A percentile compares a stretch with the other conserved stretches of the same genome.
Conservation (phyloP, 2,329 filamentous ascomycete species). For the Aspergillus nomiae region DNA sequence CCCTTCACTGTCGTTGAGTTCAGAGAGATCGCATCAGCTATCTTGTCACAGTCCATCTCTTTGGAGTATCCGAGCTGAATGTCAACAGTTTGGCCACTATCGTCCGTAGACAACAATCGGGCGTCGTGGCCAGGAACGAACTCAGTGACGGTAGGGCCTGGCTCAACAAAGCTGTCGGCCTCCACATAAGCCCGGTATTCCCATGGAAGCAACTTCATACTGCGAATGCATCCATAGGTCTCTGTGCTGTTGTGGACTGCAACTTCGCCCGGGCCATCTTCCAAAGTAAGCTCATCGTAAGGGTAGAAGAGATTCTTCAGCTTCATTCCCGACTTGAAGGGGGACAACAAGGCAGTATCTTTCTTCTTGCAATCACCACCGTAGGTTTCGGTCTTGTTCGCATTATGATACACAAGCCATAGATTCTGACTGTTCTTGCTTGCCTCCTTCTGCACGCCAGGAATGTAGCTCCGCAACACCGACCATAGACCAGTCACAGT, state of each 20-base stretch:
- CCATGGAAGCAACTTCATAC: constrained; percentile 56
- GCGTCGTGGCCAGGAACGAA: constrained; percentile 64
- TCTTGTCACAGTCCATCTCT: constrained; percentile 61
- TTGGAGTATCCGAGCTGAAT: constrained; percentile 50
- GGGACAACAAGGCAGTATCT: constrained; percentile 55
- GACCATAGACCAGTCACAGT: constrained; percentile 66
- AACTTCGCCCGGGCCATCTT: constrained; percentile 47
- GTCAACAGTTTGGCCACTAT: constrained; percentile 55
- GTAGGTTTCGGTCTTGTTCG: constrained; percentile 54
- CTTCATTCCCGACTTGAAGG: constrained; percentile 55
- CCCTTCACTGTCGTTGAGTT: constrained; percentile 56
- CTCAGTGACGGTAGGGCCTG: constrained; percentile 61
- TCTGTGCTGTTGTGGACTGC: constrained; percentile 50
- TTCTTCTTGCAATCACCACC: constrained; percentile 57
- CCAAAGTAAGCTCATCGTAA: constrained; percentile 57
- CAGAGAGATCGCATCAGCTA: constrained; percentile 54
- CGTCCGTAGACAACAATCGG: constrained; percentile 56
- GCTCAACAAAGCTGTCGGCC: constrained; percentile 50
- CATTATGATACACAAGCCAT: constrained; percentile 50
- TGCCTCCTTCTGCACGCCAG: constrained; percentile 50
- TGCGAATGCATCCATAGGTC: constrained; percentile 58
- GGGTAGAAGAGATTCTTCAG: constrained; percentile 67
- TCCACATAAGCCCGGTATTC: constrained; percentile 64
- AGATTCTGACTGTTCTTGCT: constrained; percentile 48
- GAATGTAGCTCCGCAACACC: constrained; percentile 54